A percentile compares a stretch with the other conserved stretches of the same genome.
Evolutionary conservation across 83 land plant genomes (phyloP).

Genomic region (Diphasiastrum complanatum): DNA sequence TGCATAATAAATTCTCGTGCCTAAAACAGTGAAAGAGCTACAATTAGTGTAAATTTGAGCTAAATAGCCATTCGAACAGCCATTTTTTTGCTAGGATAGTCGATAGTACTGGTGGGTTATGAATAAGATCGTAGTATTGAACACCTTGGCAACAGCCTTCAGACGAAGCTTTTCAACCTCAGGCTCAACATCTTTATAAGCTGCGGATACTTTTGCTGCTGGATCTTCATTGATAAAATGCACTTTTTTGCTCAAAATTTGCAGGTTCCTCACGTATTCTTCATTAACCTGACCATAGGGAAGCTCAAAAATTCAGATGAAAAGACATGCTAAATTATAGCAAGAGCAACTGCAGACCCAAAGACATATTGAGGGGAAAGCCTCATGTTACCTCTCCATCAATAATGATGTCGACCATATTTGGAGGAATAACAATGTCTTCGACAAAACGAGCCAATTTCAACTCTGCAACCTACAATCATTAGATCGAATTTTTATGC

Average conservation of each 20-base stretch:
- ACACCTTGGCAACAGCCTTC: constrained; percentile 90
- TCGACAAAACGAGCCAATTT: constrained; percentile 86
- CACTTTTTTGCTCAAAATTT: constrained; percentile 77
- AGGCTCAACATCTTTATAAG: constrained; percentile 87
- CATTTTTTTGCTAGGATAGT: background rate
- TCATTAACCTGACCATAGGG: constrained; percentile 99
- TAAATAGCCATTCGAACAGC: background rate
- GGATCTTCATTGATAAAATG: constrained; percentile 74
- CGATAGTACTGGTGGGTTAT: background rate
- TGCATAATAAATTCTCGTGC: constrained; percentile 88
- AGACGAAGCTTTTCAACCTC: constrained; percentile 89
- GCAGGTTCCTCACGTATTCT: constrained; percentile 85
- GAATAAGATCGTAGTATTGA: background rate
- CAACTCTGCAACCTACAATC: constrained; percentile 81
- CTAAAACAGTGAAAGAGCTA: constrained; percentile 33
- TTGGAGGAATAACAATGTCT: constrained; percentile 90
- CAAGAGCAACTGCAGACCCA: background rate
- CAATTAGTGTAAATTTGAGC: constrained; percentile 2
- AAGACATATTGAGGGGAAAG: background rate
- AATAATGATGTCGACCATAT: constrained; percentile 91
- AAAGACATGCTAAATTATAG: background rate
- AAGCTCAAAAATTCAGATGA: background rate
- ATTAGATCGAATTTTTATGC: background rate
- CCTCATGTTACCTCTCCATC: constrained; percentile 90
- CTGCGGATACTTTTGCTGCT: constrained; percentile 73